phyloP scores from a whole-genome alignment of 2,329 filamentous ascomycete genomes.

The Arthrobotrys musiformis region DNA sequence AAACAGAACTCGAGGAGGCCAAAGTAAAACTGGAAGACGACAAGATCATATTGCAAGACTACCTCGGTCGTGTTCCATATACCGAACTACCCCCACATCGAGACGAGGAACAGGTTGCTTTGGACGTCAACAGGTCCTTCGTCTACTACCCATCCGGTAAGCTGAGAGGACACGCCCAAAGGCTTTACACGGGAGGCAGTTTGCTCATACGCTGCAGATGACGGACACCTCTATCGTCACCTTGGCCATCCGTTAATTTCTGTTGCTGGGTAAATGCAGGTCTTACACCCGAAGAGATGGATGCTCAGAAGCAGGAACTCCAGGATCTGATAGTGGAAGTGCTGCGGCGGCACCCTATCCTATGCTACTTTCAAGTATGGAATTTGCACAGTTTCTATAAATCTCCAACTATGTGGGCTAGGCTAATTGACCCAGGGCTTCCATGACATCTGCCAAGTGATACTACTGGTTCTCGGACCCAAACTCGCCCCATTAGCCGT shows the following conservation, averaged over 20 bases:
- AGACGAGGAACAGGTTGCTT: constrained; percentile 89
- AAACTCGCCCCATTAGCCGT: constrained; percentile 72
- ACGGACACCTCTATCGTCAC: constrained; percentile 28
- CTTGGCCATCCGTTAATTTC: constrained; percentile 40
- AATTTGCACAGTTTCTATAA: neutral
- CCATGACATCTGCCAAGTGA: constrained; percentile 96
- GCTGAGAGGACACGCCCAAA: constrained; percentile 57
- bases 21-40: constrained; percentile 56
- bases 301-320: constrained; percentile 77
- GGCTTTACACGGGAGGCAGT: constrained; percentile 50
- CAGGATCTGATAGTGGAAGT: constrained; percentile 82
- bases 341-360: constrained; percentile 80
- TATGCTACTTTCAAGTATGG: constrained; percentile 85
- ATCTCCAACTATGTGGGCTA: neutral
- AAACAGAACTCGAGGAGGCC: constrained; percentile 52
- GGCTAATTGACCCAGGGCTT: constrained; percentile 70
- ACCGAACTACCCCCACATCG: constrained; percentile 74
- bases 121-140: constrained; percentile 96
- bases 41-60: constrained; percentile 25
- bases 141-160: constrained; percentile 90
- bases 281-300: constrained; percentile 68
- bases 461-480: constrained; percentile 83
- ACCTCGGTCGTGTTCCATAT: constrained; percentile 50
- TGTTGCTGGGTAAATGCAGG: constrained; percentile 58
- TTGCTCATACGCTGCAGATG: constrained; percentile 27